Evolutionary conservation across 2,329 filamentous ascomycete species (phyloP).

Genomic region (Lasiodiplodia sp.): DNA sequence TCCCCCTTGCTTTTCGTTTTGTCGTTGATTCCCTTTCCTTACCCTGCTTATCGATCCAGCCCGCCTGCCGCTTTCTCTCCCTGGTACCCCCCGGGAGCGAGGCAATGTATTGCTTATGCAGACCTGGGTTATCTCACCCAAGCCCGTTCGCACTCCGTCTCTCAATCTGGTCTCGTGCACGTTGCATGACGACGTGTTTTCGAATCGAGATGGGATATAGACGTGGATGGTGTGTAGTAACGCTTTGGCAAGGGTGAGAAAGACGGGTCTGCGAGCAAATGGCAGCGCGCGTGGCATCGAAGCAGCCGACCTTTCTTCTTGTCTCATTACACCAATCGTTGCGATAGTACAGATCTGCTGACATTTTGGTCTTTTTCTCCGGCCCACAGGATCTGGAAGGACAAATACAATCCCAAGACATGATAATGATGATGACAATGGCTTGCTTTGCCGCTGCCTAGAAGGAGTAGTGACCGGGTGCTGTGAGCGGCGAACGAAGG

Average conservation of each 20-base stretch:
- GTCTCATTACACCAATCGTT: not conserved
- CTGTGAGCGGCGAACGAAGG: not conserved
- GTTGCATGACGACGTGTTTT: not conserved
- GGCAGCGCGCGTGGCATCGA: not conserved
- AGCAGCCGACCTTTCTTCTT: not conserved
- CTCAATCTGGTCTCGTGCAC: not conserved
- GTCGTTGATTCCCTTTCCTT: not conserved
- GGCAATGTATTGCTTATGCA: not conserved
- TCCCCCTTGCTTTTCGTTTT: not conserved
- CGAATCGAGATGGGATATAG: not conserved
- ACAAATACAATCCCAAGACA: conserved; percentile 77
- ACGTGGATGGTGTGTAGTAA: not conserved
- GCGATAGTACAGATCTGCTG: conserved; percentile 11
- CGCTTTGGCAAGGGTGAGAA: not conserved
- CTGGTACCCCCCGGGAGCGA: not conserved
- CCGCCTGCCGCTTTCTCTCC: not conserved
- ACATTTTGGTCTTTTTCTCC: conserved; percentile 4
- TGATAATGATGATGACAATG: conserved; percentile 15
- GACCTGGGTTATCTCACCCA: not conserved
- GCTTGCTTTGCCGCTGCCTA: not conserved
- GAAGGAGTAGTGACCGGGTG: not conserved
- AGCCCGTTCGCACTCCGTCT: not conserved
- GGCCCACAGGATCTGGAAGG: conserved; percentile 88
- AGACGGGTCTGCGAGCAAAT: not conserved
- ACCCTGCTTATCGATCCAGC: not conserved